These are phyloP conservation scores for Daedalea quercina DNA, from an alignment of 768 basidiomycete genomes.

Conservation along the genomic window DNA sequence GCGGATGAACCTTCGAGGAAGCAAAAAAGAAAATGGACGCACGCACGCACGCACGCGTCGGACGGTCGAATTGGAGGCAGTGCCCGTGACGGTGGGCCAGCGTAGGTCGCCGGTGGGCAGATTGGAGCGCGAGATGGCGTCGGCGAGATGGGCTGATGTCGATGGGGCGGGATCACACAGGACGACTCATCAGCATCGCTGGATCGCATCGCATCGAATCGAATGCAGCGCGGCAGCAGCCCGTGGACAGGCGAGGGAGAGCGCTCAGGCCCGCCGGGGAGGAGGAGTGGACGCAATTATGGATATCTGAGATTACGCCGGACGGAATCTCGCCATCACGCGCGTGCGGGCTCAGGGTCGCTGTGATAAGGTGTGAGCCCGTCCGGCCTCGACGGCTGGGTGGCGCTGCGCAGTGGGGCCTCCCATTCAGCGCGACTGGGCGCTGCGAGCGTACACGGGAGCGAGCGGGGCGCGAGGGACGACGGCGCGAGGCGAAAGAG, in stretches of 20 bases:
- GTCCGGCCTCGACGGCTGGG: background rate
- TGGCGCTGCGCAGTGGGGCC: background rate
- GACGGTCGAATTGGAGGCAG: too few relatives aligned
- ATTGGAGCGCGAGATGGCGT: background rate
- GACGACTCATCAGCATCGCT: background rate
- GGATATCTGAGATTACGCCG: background rate
- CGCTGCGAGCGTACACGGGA: background rate
- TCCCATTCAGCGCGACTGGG: background rate
- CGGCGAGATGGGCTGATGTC: background rate
- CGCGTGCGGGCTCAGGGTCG: constrained; percentile 10
- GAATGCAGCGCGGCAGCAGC: too few relatives aligned
- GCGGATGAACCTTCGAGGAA: background rate
- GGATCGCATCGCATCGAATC: too few relatives aligned
- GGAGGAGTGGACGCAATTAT: constrained; percentile 42
- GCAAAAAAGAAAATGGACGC: too few relatives aligned
- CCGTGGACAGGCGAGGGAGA: too few relatives aligned
- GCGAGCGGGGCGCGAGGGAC: background rate
- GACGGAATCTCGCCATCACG: constrained; percentile 5
- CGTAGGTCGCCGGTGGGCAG: background rate
- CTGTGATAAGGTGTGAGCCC: constrained; percentile 16
- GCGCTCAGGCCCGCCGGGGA: constrained; percentile 34
- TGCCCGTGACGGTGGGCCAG: too few relatives aligned
- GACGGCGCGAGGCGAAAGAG: background rate
- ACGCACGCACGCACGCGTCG: background rate
- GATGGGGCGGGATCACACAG: too few relatives aligned